phyloP scores from a whole-genome alignment of 208 protist species.

The Leishmania martiniquensis region DNA sequence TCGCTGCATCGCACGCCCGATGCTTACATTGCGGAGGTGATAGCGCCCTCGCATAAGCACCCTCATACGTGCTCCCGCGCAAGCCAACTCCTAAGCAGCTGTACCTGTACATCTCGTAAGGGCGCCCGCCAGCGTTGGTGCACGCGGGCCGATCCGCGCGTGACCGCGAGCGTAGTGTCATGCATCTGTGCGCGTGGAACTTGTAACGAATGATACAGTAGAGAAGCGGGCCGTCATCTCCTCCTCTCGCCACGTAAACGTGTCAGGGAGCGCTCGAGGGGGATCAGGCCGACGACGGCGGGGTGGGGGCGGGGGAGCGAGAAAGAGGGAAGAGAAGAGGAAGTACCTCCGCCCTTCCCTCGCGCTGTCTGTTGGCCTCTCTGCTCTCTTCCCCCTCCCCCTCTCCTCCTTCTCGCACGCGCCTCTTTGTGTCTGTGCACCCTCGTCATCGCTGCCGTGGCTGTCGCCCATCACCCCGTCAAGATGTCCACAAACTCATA shows the following conservation, averaged over 20 bases:
- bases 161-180: not conserved
- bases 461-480: slow-evolving; percentile 26
- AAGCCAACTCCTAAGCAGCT: not conserved
- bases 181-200: not conserved
- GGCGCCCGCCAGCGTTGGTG: not conserved
- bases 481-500: slow-evolving; percentile 89
- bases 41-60: too few relatives aligned
- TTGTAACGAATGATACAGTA: not conserved
- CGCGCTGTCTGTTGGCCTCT: too few relatives aligned
- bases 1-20: too few relatives aligned
- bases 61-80: not conserved
- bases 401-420: too few relatives aligned
- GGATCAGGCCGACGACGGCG: not conserved
- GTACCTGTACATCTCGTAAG: not conserved
- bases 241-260: not conserved
- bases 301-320: not conserved
- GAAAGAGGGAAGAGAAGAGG: not conserved
- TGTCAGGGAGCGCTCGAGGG: not conserved
- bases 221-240: not conserved
- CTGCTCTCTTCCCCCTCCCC: too few relatives aligned
- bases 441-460: not conserved
- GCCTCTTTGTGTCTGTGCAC: too few relatives aligned
- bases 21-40: not conserved
- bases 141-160: not conserved
- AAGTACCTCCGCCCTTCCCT: not conserved